Percentiles rank a stretch among this genome's conserved stretches.
phyloP scores from a whole-genome alignment of 352 stramenopile species.

The Pythium phragmiticola region DNA sequence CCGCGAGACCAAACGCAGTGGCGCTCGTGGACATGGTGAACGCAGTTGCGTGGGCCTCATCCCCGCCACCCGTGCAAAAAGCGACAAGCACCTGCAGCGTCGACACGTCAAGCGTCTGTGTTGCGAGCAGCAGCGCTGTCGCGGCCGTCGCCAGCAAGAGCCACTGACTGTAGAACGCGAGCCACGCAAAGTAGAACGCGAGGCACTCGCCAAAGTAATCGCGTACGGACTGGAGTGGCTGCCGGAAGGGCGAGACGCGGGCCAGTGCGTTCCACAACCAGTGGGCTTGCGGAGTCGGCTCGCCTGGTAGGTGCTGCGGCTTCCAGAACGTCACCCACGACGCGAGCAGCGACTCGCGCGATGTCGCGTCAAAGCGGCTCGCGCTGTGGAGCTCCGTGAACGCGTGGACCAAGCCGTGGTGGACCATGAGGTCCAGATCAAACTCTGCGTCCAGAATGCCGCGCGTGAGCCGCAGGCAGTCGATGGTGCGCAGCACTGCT shows the following conservation, averaged over 20 bases:
- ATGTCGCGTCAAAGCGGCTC: constrained; percentile 50
- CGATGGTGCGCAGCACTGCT: constrained; percentile 57
- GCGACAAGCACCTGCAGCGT: constrained; percentile 14
- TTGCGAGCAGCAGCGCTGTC: constrained; percentile 31
- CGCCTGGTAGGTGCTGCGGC: constrained; percentile 33
- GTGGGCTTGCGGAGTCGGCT: constrained; percentile 39
- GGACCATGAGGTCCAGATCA: constrained; percentile 33
- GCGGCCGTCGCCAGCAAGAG: constrained; percentile 49
- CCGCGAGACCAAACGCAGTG: constrained; percentile 28
- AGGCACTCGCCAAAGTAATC: constrained; percentile 89
- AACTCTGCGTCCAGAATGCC: constrained; percentile 52
- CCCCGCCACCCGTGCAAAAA: constrained; percentile 19
- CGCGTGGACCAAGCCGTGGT: constrained; percentile 29
- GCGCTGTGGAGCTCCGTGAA: constrained; percentile 55
- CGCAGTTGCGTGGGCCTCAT: background rate
- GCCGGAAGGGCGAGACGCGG: constrained; percentile 48
- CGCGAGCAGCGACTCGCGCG: constrained; percentile 31
- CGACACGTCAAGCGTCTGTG: constrained; percentile 5
- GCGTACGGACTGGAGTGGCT: constrained; percentile 72
- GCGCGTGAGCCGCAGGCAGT: constrained; percentile 49
- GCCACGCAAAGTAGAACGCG: constrained; percentile 91
- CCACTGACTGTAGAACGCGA: constrained; percentile 77
- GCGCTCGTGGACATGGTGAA: constrained; percentile 6
- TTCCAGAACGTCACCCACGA: constrained; percentile 67
- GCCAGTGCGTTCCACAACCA: constrained; percentile 41